Evolutionary conservation across 768 basidiomycete species (phyloP).

Genomic region (Lentinula detonsa): DNA sequence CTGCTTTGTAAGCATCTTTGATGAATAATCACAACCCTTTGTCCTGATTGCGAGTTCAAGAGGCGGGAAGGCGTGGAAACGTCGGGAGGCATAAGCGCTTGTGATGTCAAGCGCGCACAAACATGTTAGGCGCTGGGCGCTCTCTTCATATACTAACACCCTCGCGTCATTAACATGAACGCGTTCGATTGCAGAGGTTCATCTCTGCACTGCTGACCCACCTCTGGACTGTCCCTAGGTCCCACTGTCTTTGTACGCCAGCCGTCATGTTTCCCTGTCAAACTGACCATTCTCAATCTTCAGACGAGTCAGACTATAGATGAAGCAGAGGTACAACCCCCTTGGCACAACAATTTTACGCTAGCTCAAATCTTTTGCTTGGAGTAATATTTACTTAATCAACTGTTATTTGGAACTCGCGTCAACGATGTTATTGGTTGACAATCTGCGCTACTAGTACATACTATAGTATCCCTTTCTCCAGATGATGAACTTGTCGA

Average conservation of each 20-base stretch:
- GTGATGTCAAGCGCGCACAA: background rate
- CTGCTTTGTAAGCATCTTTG: background rate
- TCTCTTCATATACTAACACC: background rate
- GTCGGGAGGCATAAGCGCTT: background rate
- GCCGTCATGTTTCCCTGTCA: background rate
- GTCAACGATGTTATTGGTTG: background rate
- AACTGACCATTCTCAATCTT: background rate
- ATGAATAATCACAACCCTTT: background rate
- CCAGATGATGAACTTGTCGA: slow-evolving; percentile 29
- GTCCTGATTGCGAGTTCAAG: too few relatives aligned
- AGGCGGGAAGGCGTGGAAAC: background rate
- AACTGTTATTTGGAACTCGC: slow-evolving; percentile 19
- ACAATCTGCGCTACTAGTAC: background rate
- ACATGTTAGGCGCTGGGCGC: background rate
- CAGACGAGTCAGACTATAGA: background rate
- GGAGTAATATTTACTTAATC: slow-evolving; percentile 29
- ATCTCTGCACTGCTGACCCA: background rate
- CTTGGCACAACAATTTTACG: background rate
- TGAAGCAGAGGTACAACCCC: background rate
- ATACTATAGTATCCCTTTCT: slow-evolving; percentile 27
- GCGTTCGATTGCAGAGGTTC: background rate
- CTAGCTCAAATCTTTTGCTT: slow-evolving; percentile 20
- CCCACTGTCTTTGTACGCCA: background rate
- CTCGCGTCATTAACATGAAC: background rate
- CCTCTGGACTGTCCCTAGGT: background rate